These are phyloP conservation scores for Vinca major DNA, from an alignment of 305 asterid species.

Conservation along the genomic window DNA sequence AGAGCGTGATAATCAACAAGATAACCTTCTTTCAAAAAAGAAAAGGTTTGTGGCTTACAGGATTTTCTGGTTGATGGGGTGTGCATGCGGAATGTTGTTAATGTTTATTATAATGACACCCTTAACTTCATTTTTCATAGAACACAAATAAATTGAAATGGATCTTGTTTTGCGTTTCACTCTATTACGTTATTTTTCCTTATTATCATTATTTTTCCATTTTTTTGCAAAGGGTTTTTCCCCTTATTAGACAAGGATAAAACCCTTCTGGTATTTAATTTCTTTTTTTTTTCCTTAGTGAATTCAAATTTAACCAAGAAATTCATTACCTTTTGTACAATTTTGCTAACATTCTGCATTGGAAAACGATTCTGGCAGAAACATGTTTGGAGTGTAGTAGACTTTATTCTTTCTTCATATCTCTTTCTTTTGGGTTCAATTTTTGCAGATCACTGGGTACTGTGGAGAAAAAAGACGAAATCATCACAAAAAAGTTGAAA, in stretches of 20 bases:
- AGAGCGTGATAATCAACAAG: not conserved
- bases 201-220: too few relatives aligned
- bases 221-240: not conserved
- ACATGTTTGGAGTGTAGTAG: not conserved
- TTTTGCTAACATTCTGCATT: not conserved
- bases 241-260: not conserved
- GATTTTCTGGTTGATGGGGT: not conserved
- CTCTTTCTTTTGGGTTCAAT: not conserved
- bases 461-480: not conserved
- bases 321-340: not conserved
- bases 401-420: not conserved
- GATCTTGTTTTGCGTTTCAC: too few relatives aligned
- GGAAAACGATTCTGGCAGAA: not conserved
- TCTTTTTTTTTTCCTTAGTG: not conserved
- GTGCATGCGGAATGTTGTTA: not conserved
- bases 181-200: too few relatives aligned
- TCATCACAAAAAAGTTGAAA: conserved; percentile 8
- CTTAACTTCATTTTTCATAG: not conserved
- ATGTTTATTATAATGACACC: not conserved
- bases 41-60: conserved; percentile 9
- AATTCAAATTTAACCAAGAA: not conserved
- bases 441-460: conserved; percentile 8
- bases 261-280: not conserved
- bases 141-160: too few relatives aligned
- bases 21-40: not conserved